Evolutionary conservation across 225 moss, liverwort and hornwort genomes (phyloP), one percentile per base, ranked within the genome.

Genomic region (Straminergon stramineum): DNA sequence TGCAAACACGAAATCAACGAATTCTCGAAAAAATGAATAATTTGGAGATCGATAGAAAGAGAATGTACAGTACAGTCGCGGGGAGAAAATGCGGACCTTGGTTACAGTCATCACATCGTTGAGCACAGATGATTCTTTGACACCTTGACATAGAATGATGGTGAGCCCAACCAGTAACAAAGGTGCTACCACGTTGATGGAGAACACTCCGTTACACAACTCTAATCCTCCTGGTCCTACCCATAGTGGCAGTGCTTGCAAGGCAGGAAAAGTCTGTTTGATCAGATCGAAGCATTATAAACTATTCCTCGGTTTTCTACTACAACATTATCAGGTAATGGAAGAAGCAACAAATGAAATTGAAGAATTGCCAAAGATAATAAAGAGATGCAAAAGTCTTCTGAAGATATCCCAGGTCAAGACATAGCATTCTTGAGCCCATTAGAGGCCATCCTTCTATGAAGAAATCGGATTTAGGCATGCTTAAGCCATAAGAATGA

Each of bases 151-250:
- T 57, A 99, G 93, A 85, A 99, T 82, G 75, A 95, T 39, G 32
- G 99, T 99, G 85, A 99, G 83, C 84, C 96, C 89, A 84, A 91
- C 89, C 79, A 99, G 69, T 88, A 99, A 66, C 85, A 93, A 73
- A 61, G 99, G 99, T 61, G 99, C 99, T 83, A 97, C 67, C 41
- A 97, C 83, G 86, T 99, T 97, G 91, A 99, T 97, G 86, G 97
- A 99, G 64, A 99, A 80, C 93, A 93, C 93, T 84, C 97, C 99
- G 73, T 93, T 96, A 69, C 93, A 94, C 57, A 96, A 88, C 84
- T 99, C 97, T 43, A 93, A 70, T 56, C 99, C 99, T 91, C 97
- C 97, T 66, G 97, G 96, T 89, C 97, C 96, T 82, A 99, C 88
- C 91, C 96, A 94, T 77, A 90, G 83, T 77, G 99, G 99, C 88